A percentile compares a stretch with the other conserved stretches of the same genome.
Evolutionary conservation across 2,329 filamentous ascomycete species (phyloP).

Genomic region (Epichloe bromicola): DNA sequence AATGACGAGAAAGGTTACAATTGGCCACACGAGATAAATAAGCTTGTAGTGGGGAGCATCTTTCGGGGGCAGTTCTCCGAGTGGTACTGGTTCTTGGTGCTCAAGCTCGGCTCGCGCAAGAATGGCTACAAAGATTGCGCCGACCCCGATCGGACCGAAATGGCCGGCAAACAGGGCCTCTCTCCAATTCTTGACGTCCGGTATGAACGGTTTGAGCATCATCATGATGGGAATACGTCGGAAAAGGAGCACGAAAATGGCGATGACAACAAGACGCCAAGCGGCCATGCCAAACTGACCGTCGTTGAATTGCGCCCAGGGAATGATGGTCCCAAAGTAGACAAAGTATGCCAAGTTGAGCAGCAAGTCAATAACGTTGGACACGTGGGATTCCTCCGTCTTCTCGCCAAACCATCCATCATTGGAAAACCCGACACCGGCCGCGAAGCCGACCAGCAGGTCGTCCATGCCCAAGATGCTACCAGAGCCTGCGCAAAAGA

Average conservation of each 20-base stretch:
- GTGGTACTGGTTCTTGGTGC: conserved; percentile 59
- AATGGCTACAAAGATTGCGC: conserved; percentile 90
- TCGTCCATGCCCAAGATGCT: conserved; percentile 88
- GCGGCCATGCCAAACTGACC: conserved; percentile 60
- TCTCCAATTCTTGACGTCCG: conserved; percentile 95
- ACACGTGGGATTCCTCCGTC: conserved; percentile 96
- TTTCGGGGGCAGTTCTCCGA: conserved; percentile 45
- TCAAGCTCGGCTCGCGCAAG: conserved; percentile 87
- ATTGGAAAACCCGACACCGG: conserved; percentile 97
- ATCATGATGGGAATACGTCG: conserved; percentile 93
- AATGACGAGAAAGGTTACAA: conserved; percentile 87
- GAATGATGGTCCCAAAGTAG: conserved; percentile 92
- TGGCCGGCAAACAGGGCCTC: conserved; percentile 94
- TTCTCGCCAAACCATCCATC: conserved; percentile 98
- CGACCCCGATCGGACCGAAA: conserved; percentile 94
- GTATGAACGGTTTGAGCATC: conserved; percentile 78
- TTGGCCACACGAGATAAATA: conserved; percentile 85
- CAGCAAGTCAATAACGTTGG: conserved; percentile 95
- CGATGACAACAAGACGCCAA: conserved; percentile 87
- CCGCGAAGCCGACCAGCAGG: conserved; percentile 84
- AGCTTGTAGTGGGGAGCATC: conserved; percentile 50
- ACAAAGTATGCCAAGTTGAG: conserved; percentile 98
- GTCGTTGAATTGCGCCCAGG: conserved; percentile 84
- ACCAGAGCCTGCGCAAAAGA: conserved; percentile 91
- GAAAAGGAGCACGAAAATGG: conserved; percentile 90